Conservation (phyloP, 1,139 yeast genomes). For the Yamadazyma membranifaciens region DNA sequence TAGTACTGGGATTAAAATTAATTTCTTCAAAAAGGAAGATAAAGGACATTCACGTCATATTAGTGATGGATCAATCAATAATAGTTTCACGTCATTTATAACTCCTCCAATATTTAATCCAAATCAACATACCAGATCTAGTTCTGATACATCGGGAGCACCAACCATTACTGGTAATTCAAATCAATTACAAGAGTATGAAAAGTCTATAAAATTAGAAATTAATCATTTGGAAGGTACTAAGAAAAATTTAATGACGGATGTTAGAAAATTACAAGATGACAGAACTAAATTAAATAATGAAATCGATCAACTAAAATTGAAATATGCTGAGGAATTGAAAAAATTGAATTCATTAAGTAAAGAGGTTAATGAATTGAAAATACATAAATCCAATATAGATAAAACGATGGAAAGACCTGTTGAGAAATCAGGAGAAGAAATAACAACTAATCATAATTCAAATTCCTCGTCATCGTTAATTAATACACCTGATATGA, state of each 20-base stretch:
- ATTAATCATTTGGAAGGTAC: slow-evolving; percentile 37
- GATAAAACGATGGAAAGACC: no score
- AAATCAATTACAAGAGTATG: no score
- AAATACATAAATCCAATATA: slow-evolving; percentile 13
- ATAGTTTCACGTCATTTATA: slow-evolving; percentile 13
- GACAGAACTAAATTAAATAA: slow-evolving; percentile 30
- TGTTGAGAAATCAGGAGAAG: slow-evolving; percentile 3
- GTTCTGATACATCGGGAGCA: slow-evolving; percentile 27
- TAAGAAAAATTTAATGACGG: slow-evolving; percentile 25
- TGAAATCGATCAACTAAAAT: slow-evolving; percentile 24
- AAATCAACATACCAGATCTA: slow-evolving; percentile 39
- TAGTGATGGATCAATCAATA: slow-evolving; percentile 38
- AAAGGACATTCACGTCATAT: slow-evolving; percentile 37
- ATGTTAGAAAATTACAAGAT: slow-evolving; percentile 26
- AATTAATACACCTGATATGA: slow-evolving; percentile 9
- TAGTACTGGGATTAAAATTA: slow-evolving; percentile 28
- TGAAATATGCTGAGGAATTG: slow-evolving; percentile 23
- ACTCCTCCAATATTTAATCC: slow-evolving; percentile 45
- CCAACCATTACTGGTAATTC: neutral
- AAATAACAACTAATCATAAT: slow-evolving; percentile 4
- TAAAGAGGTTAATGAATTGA: slow-evolving; percentile 30
- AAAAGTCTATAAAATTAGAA: slow-evolving; percentile 36
- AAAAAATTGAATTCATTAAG: slow-evolving; percentile 25
- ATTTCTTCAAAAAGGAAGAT: slow-evolving; percentile 31
- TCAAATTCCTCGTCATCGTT: slow-evolving; percentile 15